Base-by-base conservation (phyloP, 2,329 filamentous ascomycete genomes). In the Knufia fluminis region DNA sequence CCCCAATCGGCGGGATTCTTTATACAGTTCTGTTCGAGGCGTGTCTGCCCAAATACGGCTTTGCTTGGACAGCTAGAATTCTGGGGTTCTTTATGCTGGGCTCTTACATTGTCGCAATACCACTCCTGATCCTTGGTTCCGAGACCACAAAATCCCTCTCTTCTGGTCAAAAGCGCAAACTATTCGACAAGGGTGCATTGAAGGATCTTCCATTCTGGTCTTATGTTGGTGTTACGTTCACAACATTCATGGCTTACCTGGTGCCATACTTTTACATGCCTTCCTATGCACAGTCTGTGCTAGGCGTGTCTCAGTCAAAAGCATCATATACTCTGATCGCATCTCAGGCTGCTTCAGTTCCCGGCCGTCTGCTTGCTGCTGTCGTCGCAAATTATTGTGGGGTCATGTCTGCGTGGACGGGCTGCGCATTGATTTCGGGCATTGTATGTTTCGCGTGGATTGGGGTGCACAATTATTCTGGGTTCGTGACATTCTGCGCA, bases 1-100 rank as follows among this genome's bases (percentile, higher is more conserved):
- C 85, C 1, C 80, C 85, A 1, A 76, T 94, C 8, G 85, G 86
- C 2, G 83, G 83, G 44, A 77, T 89, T 56, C 66, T 81, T 32
- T 87, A 87, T 42, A 75, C 76, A 1, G 64, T 79, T 7, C 67
- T 73, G 51, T 62, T 78, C 54, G 61, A 74, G 51, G 59, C 58
- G 8, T 58, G 73, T 6, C 71, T 74, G 22, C 69, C 70, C 0
- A 65, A 63, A 42, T 62, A 74, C 23, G 72, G 72, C 41, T 75
- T 68, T 55, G 68, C 59, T 28, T 75, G 72, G 72, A 68, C 70
- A 7, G 72, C 69, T 33, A 68, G 72, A 12, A 68, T 70, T 6
- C 56, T 74, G 33, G 72, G 67, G 10, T 63, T 75, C 2, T 57
- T 59, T 49, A 58, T 58, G 56, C 42, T 57, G 9, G 54, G 49